These are phyloP conservation scores for Lentinula novae-zelandiae DNA, from an alignment of 1,284 basidiomycete genomes.

Conservation along the genomic window DNA sequence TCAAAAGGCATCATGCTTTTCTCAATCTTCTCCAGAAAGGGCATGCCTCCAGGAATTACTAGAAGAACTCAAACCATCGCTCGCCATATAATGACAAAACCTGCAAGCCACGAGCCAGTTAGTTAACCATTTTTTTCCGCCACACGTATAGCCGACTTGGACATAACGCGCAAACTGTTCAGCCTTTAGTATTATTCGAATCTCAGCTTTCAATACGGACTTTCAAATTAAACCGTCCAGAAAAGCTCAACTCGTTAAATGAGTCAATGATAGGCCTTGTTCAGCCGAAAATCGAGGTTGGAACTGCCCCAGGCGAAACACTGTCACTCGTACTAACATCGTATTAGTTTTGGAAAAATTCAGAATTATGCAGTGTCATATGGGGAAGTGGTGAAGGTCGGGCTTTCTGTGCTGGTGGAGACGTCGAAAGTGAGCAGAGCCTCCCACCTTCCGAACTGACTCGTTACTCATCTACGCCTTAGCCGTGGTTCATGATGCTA, in stretches of 20 bases:
- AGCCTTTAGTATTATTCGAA: slow-evolving; percentile 69
- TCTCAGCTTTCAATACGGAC: slow-evolving; percentile 60
- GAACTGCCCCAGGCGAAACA: slow-evolving; percentile 1
- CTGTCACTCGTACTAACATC: slow-evolving; percentile 12
- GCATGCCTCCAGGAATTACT: slow-evolving; percentile 45
- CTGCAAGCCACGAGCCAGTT: slow-evolving; percentile 30
- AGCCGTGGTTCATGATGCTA: slow-evolving; percentile 58
- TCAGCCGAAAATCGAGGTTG: slow-evolving; percentile 72
- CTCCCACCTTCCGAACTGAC: slow-evolving; percentile 1
- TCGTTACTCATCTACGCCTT: slow-evolving; percentile 1
- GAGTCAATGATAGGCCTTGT: slow-evolving; percentile 79
- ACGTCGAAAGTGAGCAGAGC: slow-evolving; percentile 72
- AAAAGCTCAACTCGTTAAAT: slow-evolving; percentile 87
- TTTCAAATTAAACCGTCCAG: slow-evolving; percentile 79
- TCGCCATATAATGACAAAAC: slow-evolving; percentile 55
- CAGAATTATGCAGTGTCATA: slow-evolving; percentile 73
- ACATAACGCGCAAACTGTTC: slow-evolving; percentile 6
- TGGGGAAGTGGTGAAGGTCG: slow-evolving; percentile 76
- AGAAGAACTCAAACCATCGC: slow-evolving; percentile 53
- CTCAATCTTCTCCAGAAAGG: slow-evolving; percentile 24
- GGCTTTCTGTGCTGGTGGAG: slow-evolving; percentile 94
- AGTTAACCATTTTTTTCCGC: slow-evolving; percentile 14
- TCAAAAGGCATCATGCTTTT: slow-evolving; percentile 2
- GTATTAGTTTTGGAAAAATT: slow-evolving; percentile 74
- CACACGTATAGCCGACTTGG: not conserved